Evolutionary conservation across 768 basidiomycete genomes (phyloP).

Genomic region (Pleurotus sapidus): DNA sequence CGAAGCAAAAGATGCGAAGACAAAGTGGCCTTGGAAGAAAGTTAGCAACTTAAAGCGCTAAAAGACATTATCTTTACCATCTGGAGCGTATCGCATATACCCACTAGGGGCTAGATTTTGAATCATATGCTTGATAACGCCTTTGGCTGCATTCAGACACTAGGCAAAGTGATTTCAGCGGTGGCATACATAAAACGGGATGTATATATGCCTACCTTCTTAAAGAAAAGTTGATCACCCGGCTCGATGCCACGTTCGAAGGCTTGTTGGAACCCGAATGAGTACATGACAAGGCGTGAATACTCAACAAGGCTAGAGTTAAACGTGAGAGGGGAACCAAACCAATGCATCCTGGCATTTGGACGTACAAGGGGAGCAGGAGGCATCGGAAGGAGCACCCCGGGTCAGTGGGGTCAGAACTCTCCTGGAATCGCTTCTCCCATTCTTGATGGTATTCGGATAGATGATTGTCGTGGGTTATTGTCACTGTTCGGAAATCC

Average conservation of each 20-base stretch:
- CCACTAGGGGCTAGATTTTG: slow-evolving; percentile 66
- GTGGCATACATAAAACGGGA: not conserved
- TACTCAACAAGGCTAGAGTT: slow-evolving; percentile 65
- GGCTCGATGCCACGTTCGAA: slow-evolving; percentile 66
- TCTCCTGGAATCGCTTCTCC: slow-evolving; percentile 53
- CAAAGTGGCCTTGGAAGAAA: slow-evolving; percentile 54
- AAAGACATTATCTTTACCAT: slow-evolving; percentile 42
- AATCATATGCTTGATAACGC: slow-evolving; percentile 63
- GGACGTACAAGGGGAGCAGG: slow-evolving; percentile 71
- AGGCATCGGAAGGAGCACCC: slow-evolving; percentile 59
- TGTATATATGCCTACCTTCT: slow-evolving; percentile 40
- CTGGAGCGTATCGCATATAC: slow-evolving; percentile 76
- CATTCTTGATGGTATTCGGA: slow-evolving; percentile 65
- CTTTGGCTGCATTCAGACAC: slow-evolving; percentile 72
- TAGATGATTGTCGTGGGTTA: slow-evolving; percentile 56
- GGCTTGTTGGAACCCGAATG: slow-evolving; percentile 84
- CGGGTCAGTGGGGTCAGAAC: slow-evolving; percentile 58
- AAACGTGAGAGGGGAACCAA: too few relatives aligned
- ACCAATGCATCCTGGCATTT: too few relatives aligned
- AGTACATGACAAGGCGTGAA: slow-evolving; percentile 81
- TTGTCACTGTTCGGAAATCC: slow-evolving; percentile 65
- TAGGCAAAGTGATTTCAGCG: slow-evolving; percentile 20
- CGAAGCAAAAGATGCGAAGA: slow-evolving; percentile 79
- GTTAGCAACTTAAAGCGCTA: not conserved
- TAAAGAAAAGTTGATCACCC: slow-evolving; percentile 64